Base-by-base conservation (phyloP, 108 stramenopile genomes). In the Cyclotella sp. region DNA sequence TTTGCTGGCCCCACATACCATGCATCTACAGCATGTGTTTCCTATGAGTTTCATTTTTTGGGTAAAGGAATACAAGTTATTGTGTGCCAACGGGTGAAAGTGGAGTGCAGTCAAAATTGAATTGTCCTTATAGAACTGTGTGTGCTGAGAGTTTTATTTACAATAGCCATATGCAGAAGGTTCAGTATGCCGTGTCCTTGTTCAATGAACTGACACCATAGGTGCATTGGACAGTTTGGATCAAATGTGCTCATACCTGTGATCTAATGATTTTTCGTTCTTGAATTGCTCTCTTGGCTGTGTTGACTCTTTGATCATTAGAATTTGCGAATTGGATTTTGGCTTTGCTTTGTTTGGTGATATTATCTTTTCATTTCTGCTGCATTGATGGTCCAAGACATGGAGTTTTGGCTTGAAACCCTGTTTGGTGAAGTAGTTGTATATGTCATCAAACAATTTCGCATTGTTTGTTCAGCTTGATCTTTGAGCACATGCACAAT, bases 1-100 rank as follows among this genome's bases (percentile, higher is more conserved):
- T 71, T 65, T 27, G 75, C 81, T 40, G 76, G 81, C 26, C 76
- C 85, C 1, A 80, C 19, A 51, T 83, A 83, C 82, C 82, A 86
- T 15, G 64, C 82, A 53, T 75, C 69, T 7, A 62, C 11, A 11
- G 67, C 72, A 19, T 67, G 61, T 24, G 29, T 51, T 45, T 70
- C 68, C 70, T 59, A 77, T 18, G 69, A 66, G 9, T 18, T 21
- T 3, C 46, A 27, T 65, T 75, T 9, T 4, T 18, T 28, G 52
- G 77, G 70, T 46, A 42, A 66, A 21, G 22, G 40, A 71, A 79
- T 1, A 46, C 24, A 11, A 69, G 9, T 24, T 28, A 47, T 69
- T 54, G 51, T 11, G 68, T 69, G 12, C 68, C 68, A 9, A 34
- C 7, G 15, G 68, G 68, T 9, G 53, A 9, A 47, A 52, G 12